Evolutionary conservation across 345 rosid species (phyloP), one percentile per base, ranked within the genome.

Genomic region (Eutrema japonicum): DNA sequence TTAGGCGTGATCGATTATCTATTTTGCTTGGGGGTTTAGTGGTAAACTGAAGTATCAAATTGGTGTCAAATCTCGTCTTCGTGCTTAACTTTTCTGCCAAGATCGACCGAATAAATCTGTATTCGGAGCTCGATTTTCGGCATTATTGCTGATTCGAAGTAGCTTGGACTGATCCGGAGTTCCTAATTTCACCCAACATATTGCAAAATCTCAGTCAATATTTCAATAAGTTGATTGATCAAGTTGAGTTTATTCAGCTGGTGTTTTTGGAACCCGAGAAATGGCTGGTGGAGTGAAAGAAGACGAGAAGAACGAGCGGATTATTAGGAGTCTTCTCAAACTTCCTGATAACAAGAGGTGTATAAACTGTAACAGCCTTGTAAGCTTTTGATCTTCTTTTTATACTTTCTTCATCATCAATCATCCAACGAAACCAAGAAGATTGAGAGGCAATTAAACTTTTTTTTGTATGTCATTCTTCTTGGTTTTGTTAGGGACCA

Each of bases 361-460:
- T 83, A 90, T 95, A 32, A 95, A 95, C 76, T 95, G 99, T 82
- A 88, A 88, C 66, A 86, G 98, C 78, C 76, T 85, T 92, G 99
- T 95, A 83, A 70, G 87, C 10, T 18, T 30, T 48, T 10, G 36
- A 6, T 57, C 35, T 8, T 32, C 54, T 55, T 14, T 0, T 13
- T 18, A 41, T 64, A 33, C 18, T 11, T 3, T 36, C 57, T 13
- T 18, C 26, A 53, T 61, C 61, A 29, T 51, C 26, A 41, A 29
- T 51, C 26, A 41, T 57, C 49, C 29, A 13, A 50, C 22, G 37
- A 41, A 58, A 50, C 18, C 2, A 38, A 50, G n/a, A 40, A 27
- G 4, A 10, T 61, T 33, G 30, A 52, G 52, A 41, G 0, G 26
- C 26, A 22, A 22, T 22, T 22, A 18, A 22, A 7, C 10, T 7